These are phyloP conservation scores for Hypoxylon intermedium DNA, from an alignment of 495 filamentous ascomycete species.

Conservation along the genomic window DNA sequence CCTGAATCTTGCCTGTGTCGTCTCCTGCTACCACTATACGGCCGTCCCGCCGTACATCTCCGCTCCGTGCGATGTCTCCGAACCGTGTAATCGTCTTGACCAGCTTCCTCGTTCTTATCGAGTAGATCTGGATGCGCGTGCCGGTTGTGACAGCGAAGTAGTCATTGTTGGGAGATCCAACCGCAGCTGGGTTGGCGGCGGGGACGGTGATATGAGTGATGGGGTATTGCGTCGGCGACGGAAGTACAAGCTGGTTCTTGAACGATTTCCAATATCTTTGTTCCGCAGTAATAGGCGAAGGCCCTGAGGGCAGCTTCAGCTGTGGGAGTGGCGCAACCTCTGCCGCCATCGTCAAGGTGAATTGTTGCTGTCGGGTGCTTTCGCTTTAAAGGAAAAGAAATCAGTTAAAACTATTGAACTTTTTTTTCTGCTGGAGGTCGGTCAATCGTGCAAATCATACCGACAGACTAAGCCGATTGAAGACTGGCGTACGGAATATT, in stretches of 20 bases:
- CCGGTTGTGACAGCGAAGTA: conserved; percentile 92
- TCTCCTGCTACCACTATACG: conserved; percentile 89
- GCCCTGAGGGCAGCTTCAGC: conserved; percentile 80
- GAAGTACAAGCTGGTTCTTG: conserved; percentile 83
- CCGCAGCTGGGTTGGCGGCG: conserved; percentile 45
- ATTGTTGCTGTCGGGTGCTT: conserved; percentile 27
- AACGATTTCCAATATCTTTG: conserved; percentile 95
- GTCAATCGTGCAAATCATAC: conserved; percentile 20
- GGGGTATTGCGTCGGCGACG: conserved; percentile 82
- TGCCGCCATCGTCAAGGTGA: conserved; percentile 73
- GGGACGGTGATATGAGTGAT: conserved; percentile 90
- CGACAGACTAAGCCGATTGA: conserved; percentile 17
- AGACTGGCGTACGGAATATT: conserved; percentile 9
- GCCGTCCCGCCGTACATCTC: conserved; percentile 86
- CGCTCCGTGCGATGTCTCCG: conserved; percentile 84
- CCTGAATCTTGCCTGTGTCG: conserved; percentile 87
- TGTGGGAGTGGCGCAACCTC: conserved; percentile 81
- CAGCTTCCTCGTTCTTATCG: conserved; percentile 83
- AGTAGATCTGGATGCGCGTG: conserved; percentile 90
- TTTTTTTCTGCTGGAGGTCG: conserved; percentile 31
- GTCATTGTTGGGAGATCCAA: conserved; percentile 62
- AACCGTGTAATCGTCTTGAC: conserved; percentile 93
- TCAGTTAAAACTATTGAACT: conserved; percentile 20
- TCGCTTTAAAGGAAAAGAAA: conserved; percentile 1
- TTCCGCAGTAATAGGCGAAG: conserved; percentile 79